Conservation (phyloP, 2,329 filamentous ascomycete species). For the Tolypocladium sp. region DNA sequence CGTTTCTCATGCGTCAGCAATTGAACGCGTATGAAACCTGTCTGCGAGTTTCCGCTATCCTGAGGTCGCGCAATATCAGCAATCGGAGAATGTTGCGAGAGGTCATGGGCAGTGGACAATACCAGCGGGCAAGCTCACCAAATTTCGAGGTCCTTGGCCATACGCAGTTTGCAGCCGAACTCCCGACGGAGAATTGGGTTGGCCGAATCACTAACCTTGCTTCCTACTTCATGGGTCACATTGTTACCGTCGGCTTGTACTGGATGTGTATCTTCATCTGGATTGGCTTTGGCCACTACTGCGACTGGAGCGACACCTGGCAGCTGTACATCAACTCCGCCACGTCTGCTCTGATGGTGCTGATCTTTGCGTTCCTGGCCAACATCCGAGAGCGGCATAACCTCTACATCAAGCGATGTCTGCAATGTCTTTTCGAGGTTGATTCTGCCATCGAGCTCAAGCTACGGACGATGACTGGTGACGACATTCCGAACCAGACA, state of each 20-base stretch:
- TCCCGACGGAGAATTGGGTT: constrained; percentile 18
- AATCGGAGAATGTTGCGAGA: constrained; percentile 18
- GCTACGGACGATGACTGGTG: constrained; percentile 22
- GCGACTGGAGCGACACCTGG: constrained; percentile 23
- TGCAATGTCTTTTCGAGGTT: constrained; percentile 21
- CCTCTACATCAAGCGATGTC: constrained; percentile 17
- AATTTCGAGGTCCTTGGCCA: constrained; percentile 13
- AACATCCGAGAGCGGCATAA: constrained; percentile 28
- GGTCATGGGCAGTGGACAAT: constrained; percentile 9
- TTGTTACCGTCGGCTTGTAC: constrained; percentile 20
- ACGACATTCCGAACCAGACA: constrained; percentile 20
- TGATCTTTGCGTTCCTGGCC: constrained; percentile 31
- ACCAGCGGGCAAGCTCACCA: constrained; percentile 6
- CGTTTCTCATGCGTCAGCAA: constrained; percentile 28
- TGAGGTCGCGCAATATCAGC: constrained; percentile 21
- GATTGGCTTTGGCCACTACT: constrained; percentile 19
- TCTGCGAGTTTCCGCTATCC: constrained; percentile 16
- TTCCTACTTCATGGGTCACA: constrained; percentile 17
- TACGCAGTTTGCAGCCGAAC: constrained; percentile 7
- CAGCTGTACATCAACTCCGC: constrained; percentile 34
- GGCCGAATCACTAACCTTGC: constrained; percentile 15
- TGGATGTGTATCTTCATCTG: constrained; percentile 25
- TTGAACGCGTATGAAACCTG: constrained; percentile 19
- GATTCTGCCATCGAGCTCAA: constrained; percentile 23
- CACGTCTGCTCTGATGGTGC: constrained; percentile 25